Percentiles rank a stretch among this genome's conserved stretches.
Conservation (phyloP, 352 stramenopile species). For the Pythium rishiriense region DNA sequence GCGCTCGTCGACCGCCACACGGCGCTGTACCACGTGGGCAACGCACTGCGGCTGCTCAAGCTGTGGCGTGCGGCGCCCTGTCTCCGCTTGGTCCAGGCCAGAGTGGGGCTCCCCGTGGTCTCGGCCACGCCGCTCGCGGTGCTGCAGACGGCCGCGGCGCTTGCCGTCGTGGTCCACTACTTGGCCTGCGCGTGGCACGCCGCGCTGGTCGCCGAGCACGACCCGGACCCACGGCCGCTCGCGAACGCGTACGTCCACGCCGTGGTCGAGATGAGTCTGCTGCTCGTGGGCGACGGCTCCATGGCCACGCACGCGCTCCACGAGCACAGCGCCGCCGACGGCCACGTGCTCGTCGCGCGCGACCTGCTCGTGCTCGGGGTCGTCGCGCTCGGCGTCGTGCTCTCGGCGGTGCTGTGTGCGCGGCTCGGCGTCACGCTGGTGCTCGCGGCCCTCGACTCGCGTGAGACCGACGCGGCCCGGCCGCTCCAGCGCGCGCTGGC, state of each 20-base stretch:
- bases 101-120: background rate
- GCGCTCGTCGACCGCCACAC: background rate
- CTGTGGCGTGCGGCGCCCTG: background rate
- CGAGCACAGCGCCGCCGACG: background rate
- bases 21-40: constrained; percentile 9
- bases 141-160: background rate
- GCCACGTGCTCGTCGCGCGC: background rate
- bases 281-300: constrained; percentile 10
- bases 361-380: constrained; percentile 1
- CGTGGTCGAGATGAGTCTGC: constrained; percentile 8
- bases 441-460: background rate
- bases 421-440: constrained; percentile 6
- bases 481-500: constrained; percentile 2
- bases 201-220: background rate
- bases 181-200: constrained; percentile 12
- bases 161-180: constrained; percentile 7
- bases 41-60: constrained; percentile 7
- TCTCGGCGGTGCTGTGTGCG: constrained; percentile 3
- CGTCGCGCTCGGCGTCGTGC: constrained; percentile 8
- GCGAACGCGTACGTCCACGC: constrained; percentile 5
- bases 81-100: background rate
- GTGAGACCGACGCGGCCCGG: background rate
- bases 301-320: background rate
- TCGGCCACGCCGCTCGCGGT: background rate
- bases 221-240: background rate